Percentiles rank a stretch among this genome's conserved stretches.
Evolutionary conservation across 2,329 filamentous ascomycete genomes (phyloP).

Genomic region (Penicillium sp.): DNA sequence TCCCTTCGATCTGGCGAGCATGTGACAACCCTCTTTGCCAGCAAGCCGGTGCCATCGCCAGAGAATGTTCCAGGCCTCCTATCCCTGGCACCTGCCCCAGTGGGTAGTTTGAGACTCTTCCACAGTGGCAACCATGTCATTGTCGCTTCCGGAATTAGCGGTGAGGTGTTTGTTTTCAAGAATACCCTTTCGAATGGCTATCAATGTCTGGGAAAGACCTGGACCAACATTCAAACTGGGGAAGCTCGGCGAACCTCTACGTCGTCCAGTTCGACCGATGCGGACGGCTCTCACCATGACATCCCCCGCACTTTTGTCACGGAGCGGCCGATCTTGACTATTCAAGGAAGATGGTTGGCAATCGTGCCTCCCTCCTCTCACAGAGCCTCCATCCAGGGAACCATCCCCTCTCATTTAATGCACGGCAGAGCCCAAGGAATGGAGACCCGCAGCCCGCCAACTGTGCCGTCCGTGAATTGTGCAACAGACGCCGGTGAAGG

Average conservation of each 20-base stretch:
- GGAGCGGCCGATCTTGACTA: constrained; percentile 47
- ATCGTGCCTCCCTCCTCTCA: constrained; percentile 47
- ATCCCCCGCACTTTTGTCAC: constrained; percentile 33
- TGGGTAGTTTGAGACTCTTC: constrained; percentile 73
- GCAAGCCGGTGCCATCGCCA: constrained; percentile 65
- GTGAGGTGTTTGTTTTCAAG: constrained; percentile 82
- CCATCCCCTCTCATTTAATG: constrained; percentile 42
- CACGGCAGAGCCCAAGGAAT: constrained; percentile 46
- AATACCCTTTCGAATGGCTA: constrained; percentile 45
- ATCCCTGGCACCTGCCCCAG: constrained; percentile 69
- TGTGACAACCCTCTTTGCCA: constrained; percentile 73
- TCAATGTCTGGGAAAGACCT: constrained; percentile 82
- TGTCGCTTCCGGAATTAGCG: constrained; percentile 78
- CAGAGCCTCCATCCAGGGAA: constrained; percentile 45
- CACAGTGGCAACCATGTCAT: constrained; percentile 72
- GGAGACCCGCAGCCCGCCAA: constrained; percentile 47
- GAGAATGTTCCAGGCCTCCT: constrained; percentile 61
- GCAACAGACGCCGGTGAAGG: constrained; percentile 52
- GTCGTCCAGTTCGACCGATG: constrained; percentile 51
- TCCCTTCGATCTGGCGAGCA: constrained; percentile 75
- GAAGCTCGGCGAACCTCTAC: constrained; percentile 50
- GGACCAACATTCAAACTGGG: constrained; percentile 76
- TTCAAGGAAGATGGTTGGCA: constrained; percentile 53
- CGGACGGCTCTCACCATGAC: constrained; percentile 48
- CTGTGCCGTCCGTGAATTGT: constrained; percentile 49